Evolutionary conservation across 148 eudicot species (phyloP).

Genomic region (Silene latifolia): DNA sequence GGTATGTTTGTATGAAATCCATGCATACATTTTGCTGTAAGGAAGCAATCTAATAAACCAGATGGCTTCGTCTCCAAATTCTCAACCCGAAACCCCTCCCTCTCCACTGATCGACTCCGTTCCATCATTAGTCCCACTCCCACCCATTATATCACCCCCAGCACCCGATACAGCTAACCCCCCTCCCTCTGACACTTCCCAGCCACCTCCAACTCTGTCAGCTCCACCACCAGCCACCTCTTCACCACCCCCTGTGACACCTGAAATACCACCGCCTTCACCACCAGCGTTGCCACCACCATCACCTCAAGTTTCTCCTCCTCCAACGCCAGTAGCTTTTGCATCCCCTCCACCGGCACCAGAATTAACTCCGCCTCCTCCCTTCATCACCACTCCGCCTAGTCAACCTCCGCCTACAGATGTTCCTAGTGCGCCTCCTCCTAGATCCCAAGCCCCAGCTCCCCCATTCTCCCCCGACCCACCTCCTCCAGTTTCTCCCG

Average conservation of each 20-base stretch:
- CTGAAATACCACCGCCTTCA: slow-evolving; percentile 6
- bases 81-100: slow-evolving; percentile 36
- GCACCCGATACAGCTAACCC: slow-evolving; percentile 16
- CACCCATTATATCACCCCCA: slow-evolving; percentile 8
- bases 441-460: not conserved
- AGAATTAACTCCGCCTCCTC: slow-evolving; percentile 26
- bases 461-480: slow-evolving; percentile 1
- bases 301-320: slow-evolving; percentile 21
- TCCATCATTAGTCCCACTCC: slow-evolving; percentile 23
- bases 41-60: slow-evolving; percentile 14
- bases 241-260: slow-evolving; percentile 33
- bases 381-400: not conserved
- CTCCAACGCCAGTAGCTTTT: slow-evolving; percentile 24
- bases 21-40: slow-evolving; percentile 28
- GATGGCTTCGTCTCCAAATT: slow-evolving; percentile 59
- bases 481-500: slow-evolving; percentile 12
- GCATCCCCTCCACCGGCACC: slow-evolving; percentile 27
- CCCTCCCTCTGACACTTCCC: slow-evolving; percentile 31
- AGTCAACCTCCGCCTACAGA: not conserved
- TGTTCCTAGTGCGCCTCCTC: slow-evolving; percentile 26
- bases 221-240: slow-evolving; percentile 4
- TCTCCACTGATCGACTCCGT: slow-evolving; percentile 18
- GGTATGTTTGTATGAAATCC: slow-evolving; percentile 28
- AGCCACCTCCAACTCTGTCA: slow-evolving; percentile 1
- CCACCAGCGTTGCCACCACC: slow-evolving; percentile 14